Evolutionary conservation across 2,329 filamentous ascomycete species (phyloP), one percentile per base, ranked within the genome.

Genomic region (Nemania sp.): DNA sequence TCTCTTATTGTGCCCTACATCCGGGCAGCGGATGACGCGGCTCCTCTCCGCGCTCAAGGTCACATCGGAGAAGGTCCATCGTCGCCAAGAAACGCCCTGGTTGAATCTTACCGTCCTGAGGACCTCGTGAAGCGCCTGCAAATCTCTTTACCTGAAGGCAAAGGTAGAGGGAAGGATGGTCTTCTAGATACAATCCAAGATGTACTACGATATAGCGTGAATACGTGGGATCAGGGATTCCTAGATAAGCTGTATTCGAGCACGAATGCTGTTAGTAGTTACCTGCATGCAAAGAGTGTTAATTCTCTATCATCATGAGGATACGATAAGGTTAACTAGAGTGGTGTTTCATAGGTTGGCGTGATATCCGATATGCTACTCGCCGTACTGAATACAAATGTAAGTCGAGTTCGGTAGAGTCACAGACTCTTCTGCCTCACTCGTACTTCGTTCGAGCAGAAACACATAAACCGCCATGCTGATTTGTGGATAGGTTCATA

Each of bases 161-260:
- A 84, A 45, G 90, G 88, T 7, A 83, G 82, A 69, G 91, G 90
- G 0, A 92, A 92, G 73, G 87, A 92, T 51, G 95, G 94, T 0
- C 82, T 98, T 35, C 82, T 97, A 29, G 85, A 89, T 38, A 88
- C 88, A 2, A 86, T 97, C 53, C 83, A 89, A 72, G 87, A 89
- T 68, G 85, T 98, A 22, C 84, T 98, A 49, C 86, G 88, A 71
- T 94, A 97, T 80, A 96, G 92, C 76, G 95, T 98, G 77, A 99
- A 99, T 81, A 98, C 95, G n/a, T 98, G 94, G 93, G 92, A 97
- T 76, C 94, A 97, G 80, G 95, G 95, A 11, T 99, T 98, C 80
- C 82, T 98, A 76, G 94, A 98, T 81, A 98, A 99, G 82, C 85
- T 98, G 20, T 98, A 98, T 80, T 89, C 92, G n/a, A 91, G 91